These are phyloP conservation scores for Colletotrichum sidae DNA, from an alignment of 2,329 filamentous ascomycete species.

Conservation along the genomic window DNA sequence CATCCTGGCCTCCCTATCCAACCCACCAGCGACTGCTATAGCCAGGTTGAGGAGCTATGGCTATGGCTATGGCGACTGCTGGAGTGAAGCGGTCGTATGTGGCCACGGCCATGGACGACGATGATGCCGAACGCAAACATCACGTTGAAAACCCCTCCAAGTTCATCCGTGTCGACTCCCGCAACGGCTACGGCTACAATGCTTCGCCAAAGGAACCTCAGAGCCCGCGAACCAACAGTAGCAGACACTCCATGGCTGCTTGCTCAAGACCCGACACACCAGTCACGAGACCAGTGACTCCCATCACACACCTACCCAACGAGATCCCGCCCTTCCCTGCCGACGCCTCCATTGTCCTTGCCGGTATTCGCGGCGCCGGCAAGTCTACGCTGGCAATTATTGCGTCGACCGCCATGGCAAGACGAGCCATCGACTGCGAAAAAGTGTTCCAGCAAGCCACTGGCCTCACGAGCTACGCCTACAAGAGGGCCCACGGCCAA, in stretches of 20 bases:
- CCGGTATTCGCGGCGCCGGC: slow-evolving; percentile 79
- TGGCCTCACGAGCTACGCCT: slow-evolving; percentile 70
- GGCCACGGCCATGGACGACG: slow-evolving; percentile 47
- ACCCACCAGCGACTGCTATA: slow-evolving; percentile 17
- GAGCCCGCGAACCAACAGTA: slow-evolving; percentile 34
- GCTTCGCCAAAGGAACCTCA: slow-evolving; percentile 28
- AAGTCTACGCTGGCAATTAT: slow-evolving; percentile 83
- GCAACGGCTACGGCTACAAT: slow-evolving; percentile 10
- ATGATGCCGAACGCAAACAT: slow-evolving; percentile 39
- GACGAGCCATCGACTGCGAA: slow-evolving; percentile 77
- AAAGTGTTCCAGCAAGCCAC: slow-evolving; percentile 73
- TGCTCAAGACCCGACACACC: slow-evolving; percentile 30
- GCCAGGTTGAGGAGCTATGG: slow-evolving; percentile 25
- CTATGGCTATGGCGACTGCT: slow-evolving; percentile 44
- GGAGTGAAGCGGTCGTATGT: slow-evolving; percentile 55
- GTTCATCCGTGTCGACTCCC: slow-evolving; percentile 29
- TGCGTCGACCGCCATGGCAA: slow-evolving; percentile 76
- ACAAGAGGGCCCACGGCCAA: slow-evolving; percentile 72
- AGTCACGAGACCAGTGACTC: slow-evolving; percentile 27
- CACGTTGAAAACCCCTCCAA: slow-evolving; percentile 37
- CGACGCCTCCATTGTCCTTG: slow-evolving; percentile 78
- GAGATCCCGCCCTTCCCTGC: slow-evolving; percentile 35
- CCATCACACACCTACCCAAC: slow-evolving; percentile 27
- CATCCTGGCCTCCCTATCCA: slow-evolving; percentile 22
- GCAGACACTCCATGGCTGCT: slow-evolving; percentile 28